Percentiles rank a stretch among this genome's conserved stretches.
phyloP scores from a whole-genome alignment of 768 basidiomycete genomes.

The Inosperma sp. region DNA sequence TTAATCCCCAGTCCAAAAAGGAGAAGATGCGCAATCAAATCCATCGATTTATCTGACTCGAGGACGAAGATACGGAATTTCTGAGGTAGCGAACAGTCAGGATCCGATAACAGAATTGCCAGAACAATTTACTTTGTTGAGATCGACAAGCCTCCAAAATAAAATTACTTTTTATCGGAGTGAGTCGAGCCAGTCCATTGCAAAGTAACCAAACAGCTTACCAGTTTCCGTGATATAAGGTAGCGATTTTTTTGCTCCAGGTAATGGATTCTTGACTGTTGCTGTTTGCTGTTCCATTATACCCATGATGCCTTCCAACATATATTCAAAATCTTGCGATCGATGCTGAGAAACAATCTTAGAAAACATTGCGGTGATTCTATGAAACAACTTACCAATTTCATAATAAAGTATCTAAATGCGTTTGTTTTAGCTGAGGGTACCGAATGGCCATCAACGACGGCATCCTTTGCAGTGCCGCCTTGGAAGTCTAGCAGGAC shows the following conservation, averaged over 20 bases:
- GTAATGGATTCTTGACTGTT: conserved; percentile 67
- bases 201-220: conserved; percentile 34
- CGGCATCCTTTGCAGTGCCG: conserved; percentile 58
- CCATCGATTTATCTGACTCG: conserved; percentile 74
- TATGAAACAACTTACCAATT: conserved; percentile 53
- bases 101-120: background rate
- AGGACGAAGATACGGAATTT: conserved; percentile 84
- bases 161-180: conserved; percentile 64
- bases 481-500: conserved; percentile 79
- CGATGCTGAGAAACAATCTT: conserved; percentile 59
- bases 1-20: conserved; percentile 85
- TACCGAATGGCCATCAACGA: conserved; percentile 39
- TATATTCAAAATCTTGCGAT: conserved; percentile 80
- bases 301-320: conserved; percentile 64
- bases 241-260: conserved; percentile 79
- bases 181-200: conserved; percentile 5
- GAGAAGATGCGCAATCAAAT: conserved; percentile 73
- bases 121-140: conserved; percentile 70
- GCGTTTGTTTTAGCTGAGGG: conserved; percentile 75
- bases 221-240: conserved; percentile 81
- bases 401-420: conserved; percentile 89
- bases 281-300: conserved; percentile 75
- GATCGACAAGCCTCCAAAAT: conserved; percentile 88
- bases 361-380: conserved; percentile 10
- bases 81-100: conserved; percentile 36